phyloP scores from a whole-genome alignment of 495 filamentous ascomycete genomes.

The Staphylotrichum tortipilum region DNA sequence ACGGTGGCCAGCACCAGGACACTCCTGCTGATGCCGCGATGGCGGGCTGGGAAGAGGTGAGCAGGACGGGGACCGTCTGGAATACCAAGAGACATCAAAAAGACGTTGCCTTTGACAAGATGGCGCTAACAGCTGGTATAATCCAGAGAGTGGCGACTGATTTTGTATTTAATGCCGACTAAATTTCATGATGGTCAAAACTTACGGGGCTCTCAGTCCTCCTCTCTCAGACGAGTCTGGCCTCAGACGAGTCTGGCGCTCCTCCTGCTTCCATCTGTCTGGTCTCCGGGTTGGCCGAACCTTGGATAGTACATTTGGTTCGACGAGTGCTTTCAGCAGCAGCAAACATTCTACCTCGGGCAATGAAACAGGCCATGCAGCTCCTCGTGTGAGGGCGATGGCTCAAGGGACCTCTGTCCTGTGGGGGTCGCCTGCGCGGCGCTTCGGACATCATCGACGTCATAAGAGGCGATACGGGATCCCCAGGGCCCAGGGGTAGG shows the following conservation, averaged over 20 bases:
- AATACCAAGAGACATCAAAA: conserved; percentile 10
- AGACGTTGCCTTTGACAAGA: conserved; percentile 14
- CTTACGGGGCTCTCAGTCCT: no score
- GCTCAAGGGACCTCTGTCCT: background rate
- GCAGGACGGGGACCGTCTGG: conserved; percentile 7
- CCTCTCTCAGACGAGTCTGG: no score
- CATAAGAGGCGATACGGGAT: conserved; percentile 1
- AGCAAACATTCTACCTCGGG: background rate
- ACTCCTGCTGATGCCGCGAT: conserved; percentile 9
- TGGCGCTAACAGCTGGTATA: conserved; percentile 14
- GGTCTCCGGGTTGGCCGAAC: no score
- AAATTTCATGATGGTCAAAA: no score
- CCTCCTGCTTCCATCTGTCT: no score
- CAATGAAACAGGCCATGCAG: background rate
- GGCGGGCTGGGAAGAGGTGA: conserved; percentile 14
- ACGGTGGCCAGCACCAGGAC: conserved; percentile 13
- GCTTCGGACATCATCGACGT: background rate
- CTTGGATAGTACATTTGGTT: no score
- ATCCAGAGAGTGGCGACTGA: background rate
- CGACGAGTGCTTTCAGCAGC: no score
- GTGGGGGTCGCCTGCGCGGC: no score
- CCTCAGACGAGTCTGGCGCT: no score
- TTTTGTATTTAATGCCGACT: no score
- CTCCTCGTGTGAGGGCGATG: background rate
- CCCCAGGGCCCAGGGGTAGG: background rate